Evolutionary conservation across 345 rosid species (phyloP).

Genomic region (Zanthoxylum bungeanum): DNA sequence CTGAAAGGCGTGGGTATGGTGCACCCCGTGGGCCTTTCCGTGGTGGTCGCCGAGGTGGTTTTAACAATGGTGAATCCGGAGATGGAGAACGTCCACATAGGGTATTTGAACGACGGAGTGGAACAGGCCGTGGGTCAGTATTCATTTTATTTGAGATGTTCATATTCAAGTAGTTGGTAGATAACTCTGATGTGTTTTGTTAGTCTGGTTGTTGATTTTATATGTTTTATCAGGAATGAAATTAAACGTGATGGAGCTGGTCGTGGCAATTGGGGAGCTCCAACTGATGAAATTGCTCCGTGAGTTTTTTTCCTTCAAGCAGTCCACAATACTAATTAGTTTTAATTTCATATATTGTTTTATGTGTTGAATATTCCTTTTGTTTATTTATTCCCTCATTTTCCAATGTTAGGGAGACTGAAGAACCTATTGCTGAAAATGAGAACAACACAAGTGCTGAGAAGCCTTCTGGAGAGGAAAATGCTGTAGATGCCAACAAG

Average conservation of each 20-base stretch:
- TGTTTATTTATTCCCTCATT: slow-evolving; percentile 5
- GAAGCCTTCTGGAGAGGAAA: slow-evolving; percentile 64
- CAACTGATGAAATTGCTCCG: slow-evolving; percentile 70
- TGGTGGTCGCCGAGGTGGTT: slow-evolving; percentile 77
- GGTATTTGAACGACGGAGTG: slow-evolving; percentile 76
- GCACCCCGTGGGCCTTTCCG: slow-evolving; percentile 62
- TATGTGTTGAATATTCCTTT: background rate
- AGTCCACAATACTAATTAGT: background rate
- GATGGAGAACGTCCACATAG: slow-evolving; percentile 81
- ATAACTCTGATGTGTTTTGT: background rate
- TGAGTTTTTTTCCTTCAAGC: slow-evolving; percentile 26
- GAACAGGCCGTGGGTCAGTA: slow-evolving; percentile 94
- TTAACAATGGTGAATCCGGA: slow-evolving; percentile 53
- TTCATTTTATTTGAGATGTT: slow-evolving; percentile 9
- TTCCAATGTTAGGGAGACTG: slow-evolving; percentile 54
- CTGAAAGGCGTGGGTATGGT: slow-evolving; percentile 55
- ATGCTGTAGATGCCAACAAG: slow-evolving; percentile 62
- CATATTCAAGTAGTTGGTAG: background rate
- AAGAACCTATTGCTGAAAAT: slow-evolving; percentile 49
- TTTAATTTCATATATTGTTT: background rate
- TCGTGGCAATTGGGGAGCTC: slow-evolving; percentile 93
- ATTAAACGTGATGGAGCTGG: slow-evolving; percentile 90
- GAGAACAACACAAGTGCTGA: slow-evolving; percentile 55
- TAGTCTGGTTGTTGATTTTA: background rate
- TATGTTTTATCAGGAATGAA: slow-evolving; percentile 47